phyloP scores from a whole-genome alignment of 1,284 basidiomycete genomes.

The Ustilago bromivora region DNA sequence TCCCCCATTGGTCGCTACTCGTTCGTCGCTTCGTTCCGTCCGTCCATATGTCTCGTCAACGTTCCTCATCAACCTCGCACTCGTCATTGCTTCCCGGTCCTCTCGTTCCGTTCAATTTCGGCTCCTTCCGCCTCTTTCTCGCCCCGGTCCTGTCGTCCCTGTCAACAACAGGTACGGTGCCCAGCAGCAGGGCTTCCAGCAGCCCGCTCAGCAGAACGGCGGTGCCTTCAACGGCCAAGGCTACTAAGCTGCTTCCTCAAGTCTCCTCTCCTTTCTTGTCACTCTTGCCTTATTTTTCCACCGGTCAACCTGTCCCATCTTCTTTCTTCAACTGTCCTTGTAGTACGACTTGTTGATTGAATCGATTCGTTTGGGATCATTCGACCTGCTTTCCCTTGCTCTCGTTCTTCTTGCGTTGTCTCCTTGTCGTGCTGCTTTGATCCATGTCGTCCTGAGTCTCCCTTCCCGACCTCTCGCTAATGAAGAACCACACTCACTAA shows the following conservation, averaged over 20 bases:
- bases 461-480: neutral
- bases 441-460: slow-evolving; percentile 2
- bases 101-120: neutral
- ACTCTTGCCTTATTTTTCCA: neutral
- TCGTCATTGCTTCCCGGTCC: slow-evolving; percentile 9
- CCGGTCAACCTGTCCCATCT: slow-evolving; percentile 1
- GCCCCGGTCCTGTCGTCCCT: neutral
- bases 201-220: slow-evolving; percentile 48
- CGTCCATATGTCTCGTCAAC: slow-evolving; percentile 6
- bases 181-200: slow-evolving; percentile 48
- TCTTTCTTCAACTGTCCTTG: slow-evolving; percentile 5
- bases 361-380: slow-evolving; percentile 21
- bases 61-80: slow-evolving; percentile 5
- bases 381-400: neutral
- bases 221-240: slow-evolving; percentile 49
- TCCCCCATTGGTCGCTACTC: slow-evolving; percentile 3
- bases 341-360: slow-evolving; percentile 28
- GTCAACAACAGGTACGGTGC: slow-evolving; percentile 38
- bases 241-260: slow-evolving; percentile 43
- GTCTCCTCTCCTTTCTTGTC: neutral
- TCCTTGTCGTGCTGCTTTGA: slow-evolving; percentile 1
- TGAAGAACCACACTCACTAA: neutral
- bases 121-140: neutral
- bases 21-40: slow-evolving; percentile 11
- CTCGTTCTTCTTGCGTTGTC: slow-evolving; percentile 8